Percentiles rank a stretch among this genome's conserved stretches.
phyloP scores from a whole-genome alignment of 305 asterid genomes.

The Lippia alba region DNA sequence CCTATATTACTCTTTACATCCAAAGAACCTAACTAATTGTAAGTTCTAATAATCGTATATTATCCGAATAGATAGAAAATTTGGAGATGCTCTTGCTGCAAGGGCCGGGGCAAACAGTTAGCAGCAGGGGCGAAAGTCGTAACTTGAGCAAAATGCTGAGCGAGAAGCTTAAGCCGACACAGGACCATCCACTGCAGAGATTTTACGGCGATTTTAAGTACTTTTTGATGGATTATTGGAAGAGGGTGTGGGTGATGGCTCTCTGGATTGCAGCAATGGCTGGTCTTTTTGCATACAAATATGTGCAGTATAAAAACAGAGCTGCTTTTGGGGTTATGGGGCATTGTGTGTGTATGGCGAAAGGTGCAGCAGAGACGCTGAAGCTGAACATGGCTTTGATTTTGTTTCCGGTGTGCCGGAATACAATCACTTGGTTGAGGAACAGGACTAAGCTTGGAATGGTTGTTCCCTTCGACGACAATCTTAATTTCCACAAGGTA shows the following conservation, averaged over 20 bases:
- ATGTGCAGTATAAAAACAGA: conserved; percentile 56
- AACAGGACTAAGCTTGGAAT: conserved; percentile 69
- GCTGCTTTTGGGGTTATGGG: conserved; percentile 71
- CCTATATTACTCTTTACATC: neutral
- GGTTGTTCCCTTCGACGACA: conserved; percentile 91
- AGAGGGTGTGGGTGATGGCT: conserved; percentile 73
- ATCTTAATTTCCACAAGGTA: conserved; percentile 87
- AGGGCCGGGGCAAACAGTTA: conserved; percentile 63
- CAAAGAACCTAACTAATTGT: neutral
- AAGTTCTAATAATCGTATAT: too few relatives aligned
- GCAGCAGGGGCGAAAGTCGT: conserved; percentile 65
- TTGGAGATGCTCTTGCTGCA: conserved; percentile 86
- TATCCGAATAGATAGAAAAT: conserved; percentile 66
- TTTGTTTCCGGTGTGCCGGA: conserved; percentile 79
- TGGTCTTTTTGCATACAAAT: conserved; percentile 69
- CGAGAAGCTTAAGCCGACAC: conserved; percentile 62
- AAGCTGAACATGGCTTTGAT: conserved; percentile 85
- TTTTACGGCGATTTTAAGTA: conserved; percentile 53
- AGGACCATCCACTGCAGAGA: conserved; percentile 46
- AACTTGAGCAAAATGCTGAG: conserved; percentile 74
- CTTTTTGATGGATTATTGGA: conserved; percentile 69
- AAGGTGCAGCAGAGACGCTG: conserved; percentile 90
- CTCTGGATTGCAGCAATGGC: conserved; percentile 69
- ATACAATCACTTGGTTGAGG: conserved; percentile 87
- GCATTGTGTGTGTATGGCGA: conserved; percentile 77